These are phyloP conservation scores for Nicotiana undulata DNA, from an alignment of 257 asterid species.

Conservation along the genomic window DNA sequence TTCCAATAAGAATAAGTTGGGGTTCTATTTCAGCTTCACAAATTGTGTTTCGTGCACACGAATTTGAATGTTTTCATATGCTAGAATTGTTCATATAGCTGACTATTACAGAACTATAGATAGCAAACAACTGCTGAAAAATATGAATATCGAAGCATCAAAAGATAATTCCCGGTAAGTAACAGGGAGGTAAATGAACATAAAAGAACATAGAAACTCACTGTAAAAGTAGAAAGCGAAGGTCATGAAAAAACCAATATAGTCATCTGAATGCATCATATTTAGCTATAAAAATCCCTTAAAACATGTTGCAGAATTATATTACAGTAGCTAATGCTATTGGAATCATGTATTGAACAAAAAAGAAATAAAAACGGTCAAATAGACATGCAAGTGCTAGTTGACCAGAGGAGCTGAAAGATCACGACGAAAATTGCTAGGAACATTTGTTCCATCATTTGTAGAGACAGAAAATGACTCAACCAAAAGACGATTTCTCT, in stretches of 20 bases:
- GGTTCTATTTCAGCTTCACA: no score
- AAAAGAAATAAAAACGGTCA: background rate
- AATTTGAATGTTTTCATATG: background rate
- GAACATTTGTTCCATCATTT: conserved; percentile 16
- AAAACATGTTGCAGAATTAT: background rate
- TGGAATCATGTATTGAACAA: background rate
- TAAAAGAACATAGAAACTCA: background rate
- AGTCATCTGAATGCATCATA: background rate
- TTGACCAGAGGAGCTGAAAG: background rate
- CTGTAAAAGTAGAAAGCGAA: background rate
- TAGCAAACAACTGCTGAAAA: background rate
- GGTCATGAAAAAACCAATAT: background rate
- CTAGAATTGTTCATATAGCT: background rate
- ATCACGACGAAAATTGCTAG: background rate
- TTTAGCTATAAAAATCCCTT: background rate
- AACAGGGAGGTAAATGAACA: background rate
- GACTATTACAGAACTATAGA: background rate
- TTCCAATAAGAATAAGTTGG: no score
- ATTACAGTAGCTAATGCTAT: background rate
- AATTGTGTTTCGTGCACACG: background rate
- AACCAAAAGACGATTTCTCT: conserved; percentile 16
- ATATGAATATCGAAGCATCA: no score
- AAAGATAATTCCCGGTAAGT: no score
- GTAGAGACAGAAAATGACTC: conserved; percentile 12
- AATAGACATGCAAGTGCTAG: background rate